These are phyloP conservation scores for Melaleuca alternifolia DNA, from an alignment of 345 rosid genomes.

Conservation along the genomic window DNA sequence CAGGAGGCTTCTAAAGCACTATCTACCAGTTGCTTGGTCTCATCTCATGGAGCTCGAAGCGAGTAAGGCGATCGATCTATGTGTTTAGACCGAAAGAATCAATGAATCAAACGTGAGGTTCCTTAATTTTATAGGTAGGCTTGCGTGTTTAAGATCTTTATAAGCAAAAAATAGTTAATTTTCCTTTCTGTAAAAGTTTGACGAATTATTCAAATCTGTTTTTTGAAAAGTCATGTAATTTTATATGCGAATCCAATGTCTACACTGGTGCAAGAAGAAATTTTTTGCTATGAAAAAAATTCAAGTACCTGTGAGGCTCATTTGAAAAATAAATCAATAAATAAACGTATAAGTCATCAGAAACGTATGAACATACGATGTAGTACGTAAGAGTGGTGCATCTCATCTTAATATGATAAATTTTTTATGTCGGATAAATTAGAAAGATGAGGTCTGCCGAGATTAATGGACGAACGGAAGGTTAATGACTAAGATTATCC, in stretches of 20 bases:
- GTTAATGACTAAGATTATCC: background rate
- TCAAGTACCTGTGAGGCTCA: background rate
- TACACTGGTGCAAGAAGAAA: background rate
- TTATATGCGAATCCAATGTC: background rate
- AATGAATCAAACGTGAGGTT: background rate
- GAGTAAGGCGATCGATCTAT: background rate
- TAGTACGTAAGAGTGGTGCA: background rate
- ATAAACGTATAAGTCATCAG: background rate
- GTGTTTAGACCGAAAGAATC: background rate
- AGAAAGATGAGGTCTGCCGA: background rate
- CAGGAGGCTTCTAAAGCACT: background rate
- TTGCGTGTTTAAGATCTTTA: background rate
- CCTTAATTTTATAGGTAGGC: background rate
- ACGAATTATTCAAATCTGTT: background rate
- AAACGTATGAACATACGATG: background rate
- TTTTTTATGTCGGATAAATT: background rate
- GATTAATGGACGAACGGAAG: background rate
- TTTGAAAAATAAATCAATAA: background rate
- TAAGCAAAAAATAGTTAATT: background rate
- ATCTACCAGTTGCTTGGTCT: background rate
- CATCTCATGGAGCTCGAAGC: background rate
- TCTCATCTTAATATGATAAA: background rate
- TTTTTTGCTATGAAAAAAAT: background rate
- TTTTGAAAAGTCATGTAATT: background rate
- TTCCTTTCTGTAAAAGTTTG: background rate